Evolutionary conservation across 2,329 filamentous ascomycete genomes (phyloP), one percentile per base, ranked within the genome.

Genomic region (Scolecobasidium constrictum): DNA sequence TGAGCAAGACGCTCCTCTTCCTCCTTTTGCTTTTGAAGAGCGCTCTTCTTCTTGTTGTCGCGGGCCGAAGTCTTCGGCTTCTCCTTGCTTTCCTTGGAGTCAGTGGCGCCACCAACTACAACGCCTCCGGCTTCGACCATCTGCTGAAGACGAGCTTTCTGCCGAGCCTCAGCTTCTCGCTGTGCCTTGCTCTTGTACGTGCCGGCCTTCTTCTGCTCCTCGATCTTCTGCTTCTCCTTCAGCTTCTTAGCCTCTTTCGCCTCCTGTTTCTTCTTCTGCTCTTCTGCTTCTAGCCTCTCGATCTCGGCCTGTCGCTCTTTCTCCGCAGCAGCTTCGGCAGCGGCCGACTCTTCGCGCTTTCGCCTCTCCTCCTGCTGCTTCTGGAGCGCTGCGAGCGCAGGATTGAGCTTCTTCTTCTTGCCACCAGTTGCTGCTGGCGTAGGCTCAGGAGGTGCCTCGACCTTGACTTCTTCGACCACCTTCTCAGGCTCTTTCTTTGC

Each of bases 401-500:
- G 70, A 11, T 84, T 83, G 15, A 96, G 53, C 69, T 96, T 98
- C 77, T 94, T 96, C 57, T 81, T 82, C 71, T 94, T 95, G 35
- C 77, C 80, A 20, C 73, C 67, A 28, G 63, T 57, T 11, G 53
- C 47, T 11, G 52, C 45, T 18, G 45, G 35, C n/a, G 46, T 33
- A 17, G 58, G 52, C 38, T 58, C 56, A n/a, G 62, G 50, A 13
- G 55, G 57, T 15, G 58, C 52, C 26, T 56, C 50, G 13, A 58
- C 55, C 23, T 64, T 65, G 12, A 67, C 31, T 41, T 60, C 58
- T 16, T 45, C 26, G 7, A 41, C 39, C 9, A 63, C 44, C 62
- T 61, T 76, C 68, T 56, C 54, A 33, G 61, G 54, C 42, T 66
- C 64, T 22, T 63, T 44, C 50, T 62, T 62, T 45, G 67, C 63